Base-by-base conservation (phyloP, 805 yeast genomes). In the Candida rishiriensis region DNA sequence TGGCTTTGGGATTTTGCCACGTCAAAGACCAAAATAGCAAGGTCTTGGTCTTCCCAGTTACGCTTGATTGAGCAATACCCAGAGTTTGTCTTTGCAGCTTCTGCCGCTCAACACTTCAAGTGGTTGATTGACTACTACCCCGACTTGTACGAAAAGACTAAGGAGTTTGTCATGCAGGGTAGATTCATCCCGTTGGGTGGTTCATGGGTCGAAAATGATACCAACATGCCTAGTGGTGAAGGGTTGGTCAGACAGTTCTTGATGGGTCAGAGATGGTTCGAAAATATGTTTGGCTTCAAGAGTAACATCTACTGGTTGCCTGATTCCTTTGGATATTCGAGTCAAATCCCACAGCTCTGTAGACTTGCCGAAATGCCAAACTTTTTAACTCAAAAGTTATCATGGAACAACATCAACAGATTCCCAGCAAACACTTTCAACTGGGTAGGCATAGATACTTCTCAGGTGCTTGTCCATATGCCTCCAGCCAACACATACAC, bases 1-100 rank as follows among this genome's bases (percentile, higher is more conserved):
- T 91, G 99, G 99, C 72, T 89, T 46, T 91, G 99, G 99, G 98
- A 97, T n/a, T 91, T 85, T 71, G 97, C 96, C 2, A 97, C 93
- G 62, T 88, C 98, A 1, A 83, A 86, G 55, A 78, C 98, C 41
- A 91, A 91, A 60, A 79, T 91, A 43, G 96, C 90, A 2, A 76
- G 99, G 52, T 88, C 96, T 6, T 91, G 98, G 98, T 83, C 96
- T 0, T 80, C 96, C 10, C 99, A 91, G 68, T 70, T 91, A 41
- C 83, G 88, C 43, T 65, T 93, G 39, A 78, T 93, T 57, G 91
- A 88, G 43, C 73, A 80, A 53, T 91, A 88, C 54, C 97, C 98
- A 0, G 99, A 93, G 68, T 90, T 88, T 60, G 81, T 82, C 17
- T 91, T 91, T 67, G 97, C 83, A 15, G 97, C 98, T 0, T 88